phyloP scores from a whole-genome alignment of 495 filamentous ascomycete genomes.

The Pseudomonodictys pantanalensis region DNA sequence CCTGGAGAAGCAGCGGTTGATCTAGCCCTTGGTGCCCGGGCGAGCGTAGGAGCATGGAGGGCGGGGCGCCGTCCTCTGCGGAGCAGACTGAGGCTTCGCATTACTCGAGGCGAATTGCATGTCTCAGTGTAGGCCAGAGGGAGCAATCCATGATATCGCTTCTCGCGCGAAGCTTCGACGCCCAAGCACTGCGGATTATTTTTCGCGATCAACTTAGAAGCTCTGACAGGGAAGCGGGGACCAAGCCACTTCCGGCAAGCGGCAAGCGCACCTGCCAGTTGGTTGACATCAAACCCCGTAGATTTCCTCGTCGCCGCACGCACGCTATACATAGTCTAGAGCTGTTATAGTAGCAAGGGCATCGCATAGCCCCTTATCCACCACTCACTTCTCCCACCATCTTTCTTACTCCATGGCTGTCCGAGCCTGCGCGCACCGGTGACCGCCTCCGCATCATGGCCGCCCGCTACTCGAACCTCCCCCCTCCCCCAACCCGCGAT shows the following conservation, averaged over 20 bases:
- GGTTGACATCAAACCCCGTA: too few relatives aligned
- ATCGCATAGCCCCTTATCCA: too few relatives aligned
- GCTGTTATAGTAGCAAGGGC: too few relatives aligned
- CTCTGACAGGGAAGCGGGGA: neutral
- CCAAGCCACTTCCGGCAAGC: neutral
- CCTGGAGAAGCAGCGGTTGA: neutral
- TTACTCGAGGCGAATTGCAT: conserved; percentile 18
- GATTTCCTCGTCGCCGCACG: too few relatives aligned
- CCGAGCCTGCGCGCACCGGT: conserved; percentile 1
- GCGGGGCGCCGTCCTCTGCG: conserved; percentile 18
- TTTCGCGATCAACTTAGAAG: neutral
- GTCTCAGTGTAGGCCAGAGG: neutral
- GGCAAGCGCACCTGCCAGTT: too few relatives aligned
- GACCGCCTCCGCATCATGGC: conserved; percentile 29
- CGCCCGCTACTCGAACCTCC: conserved; percentile 35
- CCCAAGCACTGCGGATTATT: neutral
- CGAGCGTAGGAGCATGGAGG: conserved; percentile 8
- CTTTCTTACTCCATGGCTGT: conserved; percentile 19
- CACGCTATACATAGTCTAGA: too few relatives aligned
- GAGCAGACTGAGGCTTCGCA: conserved; percentile 21
- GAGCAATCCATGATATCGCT: neutral
- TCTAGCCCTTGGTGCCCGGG: neutral
- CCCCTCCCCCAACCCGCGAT: conserved; percentile 68
- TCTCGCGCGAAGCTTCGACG: neutral
- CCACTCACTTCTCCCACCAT: too few relatives aligned